Percentiles rank a stretch among this genome's conserved stretches.
Conservation (phyloP, 2,329 filamentous ascomycete genomes). For the Ophiostoma tasmaniense region DNA sequence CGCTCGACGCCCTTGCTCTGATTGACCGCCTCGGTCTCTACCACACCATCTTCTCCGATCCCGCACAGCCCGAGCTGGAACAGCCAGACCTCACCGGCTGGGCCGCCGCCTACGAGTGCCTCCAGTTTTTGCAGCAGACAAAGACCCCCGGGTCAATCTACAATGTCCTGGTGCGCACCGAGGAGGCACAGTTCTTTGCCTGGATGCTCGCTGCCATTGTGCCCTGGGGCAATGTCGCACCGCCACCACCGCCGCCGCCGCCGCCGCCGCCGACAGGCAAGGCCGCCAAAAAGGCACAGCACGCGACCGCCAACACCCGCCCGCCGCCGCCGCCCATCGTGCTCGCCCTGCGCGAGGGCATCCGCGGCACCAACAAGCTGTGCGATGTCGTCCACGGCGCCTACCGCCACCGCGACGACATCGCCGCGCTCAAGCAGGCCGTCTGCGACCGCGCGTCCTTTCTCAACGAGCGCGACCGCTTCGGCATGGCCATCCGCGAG, state of each 20-base stretch:
- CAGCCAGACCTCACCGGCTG: constrained; percentile 53
- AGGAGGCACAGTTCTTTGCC: constrained; percentile 59
- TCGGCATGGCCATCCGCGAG: constrained; percentile 65
- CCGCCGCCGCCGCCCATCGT: constrained; percentile 46
- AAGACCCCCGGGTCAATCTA: constrained; percentile 41
- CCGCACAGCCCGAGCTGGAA: constrained; percentile 43
- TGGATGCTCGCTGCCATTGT: constrained; percentile 70
- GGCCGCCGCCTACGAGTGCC: constrained; percentile 53
- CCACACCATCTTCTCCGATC: constrained; percentile 64
- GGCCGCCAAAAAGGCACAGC: neutral
- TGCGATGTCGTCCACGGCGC: constrained; percentile 48
- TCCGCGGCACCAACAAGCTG: constrained; percentile 71
- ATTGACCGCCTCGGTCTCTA: constrained; percentile 62
- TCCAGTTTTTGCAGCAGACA: constrained; percentile 43
- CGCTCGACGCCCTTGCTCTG: constrained; percentile 52
- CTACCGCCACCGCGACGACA: constrained; percentile 20
- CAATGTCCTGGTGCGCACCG: constrained; percentile 48
- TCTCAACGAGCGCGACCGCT: constrained; percentile 47
- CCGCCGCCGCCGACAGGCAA: constrained; percentile 32
- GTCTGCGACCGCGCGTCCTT: constrained; percentile 36
- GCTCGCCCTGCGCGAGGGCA: constrained; percentile 63
- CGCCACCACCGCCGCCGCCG: constrained; percentile 29
- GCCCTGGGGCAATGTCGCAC: constrained; percentile 57
- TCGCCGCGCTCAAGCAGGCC: constrained; percentile 39
- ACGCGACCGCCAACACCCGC: constrained; percentile 2